Evolutionary conservation across 805 yeast species (phyloP), one percentile per base, ranked within the genome.

Genomic region (Metschnikowia picachoensis): DNA sequence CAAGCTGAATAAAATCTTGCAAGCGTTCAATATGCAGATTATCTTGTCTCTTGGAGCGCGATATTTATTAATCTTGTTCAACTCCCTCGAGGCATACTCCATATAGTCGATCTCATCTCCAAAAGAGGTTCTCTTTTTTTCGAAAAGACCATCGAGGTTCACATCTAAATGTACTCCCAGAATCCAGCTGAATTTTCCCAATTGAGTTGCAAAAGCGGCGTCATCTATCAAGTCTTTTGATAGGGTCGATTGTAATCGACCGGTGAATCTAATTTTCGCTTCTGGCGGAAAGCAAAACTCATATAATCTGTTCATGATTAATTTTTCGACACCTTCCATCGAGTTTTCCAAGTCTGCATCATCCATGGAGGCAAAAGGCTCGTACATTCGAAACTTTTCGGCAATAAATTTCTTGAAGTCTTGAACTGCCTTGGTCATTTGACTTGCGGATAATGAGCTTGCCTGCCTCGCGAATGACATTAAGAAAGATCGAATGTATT

Each of bases 11-110:
- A 95, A 84, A 16, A 94, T 91, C 64, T 92, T 92, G 60, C 97
- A 92, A 43, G 94, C 82, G 66, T 94, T 95, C 51, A 94, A 73
- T 3, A 94, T 74, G 62, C 98, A 94, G 33, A 94, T 88, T 51
- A 89, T 81, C 60, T 94, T 94, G 61, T 95, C 99, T 43, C 99
- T 73, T 13, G 99, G 99, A 0, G 98, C 92, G 56, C 95, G 79
- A 62, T 85, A 95, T 43, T 79, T 75, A 63, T 86, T 85, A 58
- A 94, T 82, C 56, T 89, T 89, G 51, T 74, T 71, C 40, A 94
- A 72, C 64, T 94, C 98, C 11, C 70, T 72, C 1, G 83, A 76
- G 0, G 97, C 94, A 47, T 73, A 56, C 62, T 73, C 55, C 81
- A 76, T 64, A 81, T 91, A 66, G 30, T 60, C 62, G 13, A 60